These are phyloP conservation scores for Nasturtium officinale DNA, from an alignment of 345 rosid genomes.

Conservation along the genomic window DNA sequence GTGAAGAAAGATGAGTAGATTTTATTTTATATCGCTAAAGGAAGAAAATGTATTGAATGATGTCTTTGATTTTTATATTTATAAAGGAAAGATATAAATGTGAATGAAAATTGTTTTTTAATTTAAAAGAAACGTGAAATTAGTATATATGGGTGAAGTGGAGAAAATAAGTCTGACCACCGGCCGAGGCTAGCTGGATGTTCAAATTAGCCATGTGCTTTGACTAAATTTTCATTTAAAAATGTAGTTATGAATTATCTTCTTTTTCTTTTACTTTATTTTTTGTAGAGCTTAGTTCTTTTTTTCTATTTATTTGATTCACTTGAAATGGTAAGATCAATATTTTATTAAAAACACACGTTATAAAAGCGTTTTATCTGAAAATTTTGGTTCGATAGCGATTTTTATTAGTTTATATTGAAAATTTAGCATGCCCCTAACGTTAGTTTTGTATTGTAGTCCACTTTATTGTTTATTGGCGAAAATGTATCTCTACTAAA, in stretches of 20 bases:
- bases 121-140: background rate
- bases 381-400: background rate
- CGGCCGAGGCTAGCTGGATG: conserved; percentile 4
- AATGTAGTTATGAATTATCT: background rate
- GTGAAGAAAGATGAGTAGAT: background rate
- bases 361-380: background rate
- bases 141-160: background rate
- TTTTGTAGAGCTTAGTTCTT: background rate
- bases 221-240: background rate
- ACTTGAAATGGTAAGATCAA: background rate
- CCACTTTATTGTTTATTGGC: background rate
- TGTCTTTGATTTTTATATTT: background rate
- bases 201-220: conserved; percentile 19
- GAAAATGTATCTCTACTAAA: too few species aligned
- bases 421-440: background rate
- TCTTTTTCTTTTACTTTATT: background rate
- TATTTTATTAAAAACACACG: background rate
- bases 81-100: background rate
- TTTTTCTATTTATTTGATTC: background rate
- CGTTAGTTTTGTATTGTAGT: background rate
- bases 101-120: background rate
- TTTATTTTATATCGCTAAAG: background rate
- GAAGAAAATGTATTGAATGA: background rate
- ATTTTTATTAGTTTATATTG: background rate
- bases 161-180: conserved; percentile 14